Evolutionary conservation across 441 rosid species (phyloP).

Genomic region (Jatropha multifida): DNA sequence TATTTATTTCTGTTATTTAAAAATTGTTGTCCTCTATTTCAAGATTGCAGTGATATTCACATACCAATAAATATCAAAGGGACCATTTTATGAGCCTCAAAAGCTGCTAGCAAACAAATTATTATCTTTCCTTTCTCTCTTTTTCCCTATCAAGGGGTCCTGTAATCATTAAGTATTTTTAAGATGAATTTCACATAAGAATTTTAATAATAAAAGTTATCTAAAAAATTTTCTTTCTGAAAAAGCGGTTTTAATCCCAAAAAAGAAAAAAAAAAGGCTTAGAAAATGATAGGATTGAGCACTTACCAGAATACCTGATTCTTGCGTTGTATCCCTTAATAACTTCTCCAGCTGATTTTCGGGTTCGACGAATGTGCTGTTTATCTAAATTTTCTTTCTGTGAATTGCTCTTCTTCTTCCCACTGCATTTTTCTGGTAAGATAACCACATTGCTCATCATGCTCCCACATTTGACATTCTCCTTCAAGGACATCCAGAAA

Average conservation of each 20-base stretch:
- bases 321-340: conserved; percentile 19
- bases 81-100: not conserved
- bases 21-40: not conserved
- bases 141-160: not conserved
- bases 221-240: too few species aligned
- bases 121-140: not conserved
- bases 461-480: conserved; percentile 37
- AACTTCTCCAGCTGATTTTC: conserved; percentile 29
- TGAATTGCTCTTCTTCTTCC: not conserved
- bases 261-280: not conserved
- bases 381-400: conserved; percentile 16
- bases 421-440: conserved; percentile 19
- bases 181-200: too few species aligned
- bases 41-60: not conserved
- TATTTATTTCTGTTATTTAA: not conserved
- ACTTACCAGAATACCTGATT: conserved; percentile 37
- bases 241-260: not conserved
- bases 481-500: conserved; percentile 42
- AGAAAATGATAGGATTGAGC: not conserved
- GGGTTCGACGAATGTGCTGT: conserved; percentile 16
- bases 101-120: conserved; percentile 7
- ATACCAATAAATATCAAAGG: not conserved
- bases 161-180: not conserved
- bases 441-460: conserved; percentile 25
- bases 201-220: too few species aligned